Conservation (phyloP, 345 rosid species). For the Pugionium dolabratum region DNA sequence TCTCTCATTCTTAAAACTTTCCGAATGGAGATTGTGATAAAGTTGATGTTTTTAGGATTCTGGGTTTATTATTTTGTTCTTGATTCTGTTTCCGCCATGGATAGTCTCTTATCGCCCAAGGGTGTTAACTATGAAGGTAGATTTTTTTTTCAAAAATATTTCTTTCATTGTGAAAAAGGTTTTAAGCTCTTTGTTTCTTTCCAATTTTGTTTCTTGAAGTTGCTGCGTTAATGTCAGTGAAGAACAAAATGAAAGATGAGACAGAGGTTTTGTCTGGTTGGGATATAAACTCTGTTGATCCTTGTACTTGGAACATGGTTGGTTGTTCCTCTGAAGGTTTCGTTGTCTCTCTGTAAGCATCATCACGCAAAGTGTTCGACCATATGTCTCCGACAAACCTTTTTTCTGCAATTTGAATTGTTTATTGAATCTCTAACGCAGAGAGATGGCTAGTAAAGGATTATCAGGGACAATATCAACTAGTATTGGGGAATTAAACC, state of each 20-base stretch:
- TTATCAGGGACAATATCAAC: slow-evolving; percentile 75
- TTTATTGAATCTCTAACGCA: slow-evolving; percentile 27
- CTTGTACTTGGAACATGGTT: slow-evolving; percentile 98
- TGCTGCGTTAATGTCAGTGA: slow-evolving; percentile 89
- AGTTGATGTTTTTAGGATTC: slow-evolving; percentile 39
- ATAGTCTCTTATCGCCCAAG: slow-evolving; percentile 86
- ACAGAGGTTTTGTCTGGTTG: slow-evolving; percentile 68
- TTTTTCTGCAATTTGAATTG: background rate
- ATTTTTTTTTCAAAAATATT: background rate
- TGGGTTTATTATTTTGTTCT: slow-evolving; percentile 38
- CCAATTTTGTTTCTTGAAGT: slow-evolving; percentile 40
- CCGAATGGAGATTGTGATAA: slow-evolving; percentile 42
- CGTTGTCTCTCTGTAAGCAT: slow-evolving; percentile 75
- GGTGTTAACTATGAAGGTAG: slow-evolving; percentile 96
- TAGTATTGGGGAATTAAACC: slow-evolving; percentile 73
- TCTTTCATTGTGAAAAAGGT: background rate
- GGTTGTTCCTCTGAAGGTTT: slow-evolving; percentile 80
- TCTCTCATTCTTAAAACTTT: background rate
- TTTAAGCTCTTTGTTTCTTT: background rate
- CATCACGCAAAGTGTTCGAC: background rate
- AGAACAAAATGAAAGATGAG: slow-evolving; percentile 72
- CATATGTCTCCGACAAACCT: slow-evolving; percentile 3
- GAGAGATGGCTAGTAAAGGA: slow-evolving; percentile 82
- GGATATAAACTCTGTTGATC: slow-evolving; percentile 97
- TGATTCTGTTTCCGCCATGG: slow-evolving; percentile 45